Base-by-base conservation (phyloP, 768 basidiomycete species). In the Phylloporus rhodoxanthus region DNA sequence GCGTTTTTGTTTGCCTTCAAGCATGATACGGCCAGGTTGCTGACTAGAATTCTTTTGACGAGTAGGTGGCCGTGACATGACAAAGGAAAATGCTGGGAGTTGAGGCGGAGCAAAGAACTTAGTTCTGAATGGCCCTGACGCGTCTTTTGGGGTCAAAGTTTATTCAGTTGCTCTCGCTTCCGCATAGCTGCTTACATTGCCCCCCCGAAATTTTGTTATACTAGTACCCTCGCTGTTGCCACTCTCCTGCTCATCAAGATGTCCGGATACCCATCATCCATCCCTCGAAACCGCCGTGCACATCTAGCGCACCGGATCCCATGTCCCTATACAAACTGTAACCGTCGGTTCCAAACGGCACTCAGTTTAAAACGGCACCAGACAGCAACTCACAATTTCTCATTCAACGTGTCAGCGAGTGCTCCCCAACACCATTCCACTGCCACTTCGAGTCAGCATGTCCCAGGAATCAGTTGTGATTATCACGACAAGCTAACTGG, bases 11-110 rank as follows among this genome's bases (percentile, higher is more conserved):
- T 25, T 41, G 8, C 40, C 29, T 11, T 52, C 47, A 10, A 48
- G 41, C 13, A 52, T 21, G n/a, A 52, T 21, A 0, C 14, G 51
- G 5, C 46, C 47, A 13, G 51, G 51, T 10, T 20, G 36, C n/a
- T 52, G 51, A 29, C 17, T 44, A 6, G 42, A 26, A 28, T 52
- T 52, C 17, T 52, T 52, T 8, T 8, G 7, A 17, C 6, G 9
- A 17, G 51, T 52, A 21, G 47, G 17, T 30, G 47, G 46, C 8
- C 17, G 15, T 10, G 37, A 38, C 37, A 38, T 38, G 19, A 20
- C 1, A 38, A 11, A 38, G 10, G 15, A n/a, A n/a, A 8, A n/a
- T 6, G 33, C n/a, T 34, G n/a, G 0, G 7, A 34, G n/a, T n/a
- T 7, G 37, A 9, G 19, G 19, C 4, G 19, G 39, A 15, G 21